phyloP scores from a whole-genome alignment of 2,329 filamentous ascomycete genomes.

The Neurospora sp. region DNA sequence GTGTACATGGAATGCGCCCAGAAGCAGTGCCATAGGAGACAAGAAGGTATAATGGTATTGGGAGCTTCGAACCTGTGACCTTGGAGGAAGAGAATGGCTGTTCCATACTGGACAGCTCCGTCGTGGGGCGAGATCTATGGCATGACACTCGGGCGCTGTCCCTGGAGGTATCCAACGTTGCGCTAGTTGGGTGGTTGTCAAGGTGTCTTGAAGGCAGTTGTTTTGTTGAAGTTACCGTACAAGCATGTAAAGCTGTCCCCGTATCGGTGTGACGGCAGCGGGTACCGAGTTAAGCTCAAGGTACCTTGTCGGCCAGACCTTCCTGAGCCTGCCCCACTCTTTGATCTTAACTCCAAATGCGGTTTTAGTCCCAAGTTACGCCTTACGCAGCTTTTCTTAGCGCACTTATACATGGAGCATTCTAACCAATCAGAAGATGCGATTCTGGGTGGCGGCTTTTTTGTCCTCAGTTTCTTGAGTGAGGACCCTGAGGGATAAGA shows the following conservation, averaged over 20 bases:
- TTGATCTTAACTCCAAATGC: neutral
- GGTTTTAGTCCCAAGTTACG: neutral
- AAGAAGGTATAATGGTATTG: neutral
- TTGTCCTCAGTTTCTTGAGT: neutral
- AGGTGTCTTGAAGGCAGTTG: neutral
- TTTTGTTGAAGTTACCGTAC: neutral
- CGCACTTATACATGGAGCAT: neutral
- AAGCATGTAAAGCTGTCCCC: neutral
- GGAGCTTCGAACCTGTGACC: conserved; percentile 53
- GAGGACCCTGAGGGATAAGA: neutral
- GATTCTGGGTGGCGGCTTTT: neutral
- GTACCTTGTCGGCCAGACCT: neutral
- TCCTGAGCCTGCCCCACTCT: neutral
- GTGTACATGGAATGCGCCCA: conserved; percentile 10
- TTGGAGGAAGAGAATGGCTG: conserved; percentile 63
- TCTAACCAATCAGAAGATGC: neutral
- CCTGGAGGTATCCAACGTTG: too few relatives aligned
- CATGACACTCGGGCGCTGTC: conserved; percentile 12
- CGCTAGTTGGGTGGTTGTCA: too few relatives aligned
- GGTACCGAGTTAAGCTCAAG: neutral
- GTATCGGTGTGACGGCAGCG: neutral
- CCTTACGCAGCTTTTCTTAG: neutral
- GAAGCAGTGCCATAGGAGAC: neutral
- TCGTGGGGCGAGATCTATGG: conserved; percentile 17
- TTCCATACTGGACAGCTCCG: conserved; percentile 45